These are phyloP conservation scores for Penicillium capsulatum DNA, from an alignment of 2,329 filamentous ascomycete genomes.

Conservation along the genomic window DNA sequence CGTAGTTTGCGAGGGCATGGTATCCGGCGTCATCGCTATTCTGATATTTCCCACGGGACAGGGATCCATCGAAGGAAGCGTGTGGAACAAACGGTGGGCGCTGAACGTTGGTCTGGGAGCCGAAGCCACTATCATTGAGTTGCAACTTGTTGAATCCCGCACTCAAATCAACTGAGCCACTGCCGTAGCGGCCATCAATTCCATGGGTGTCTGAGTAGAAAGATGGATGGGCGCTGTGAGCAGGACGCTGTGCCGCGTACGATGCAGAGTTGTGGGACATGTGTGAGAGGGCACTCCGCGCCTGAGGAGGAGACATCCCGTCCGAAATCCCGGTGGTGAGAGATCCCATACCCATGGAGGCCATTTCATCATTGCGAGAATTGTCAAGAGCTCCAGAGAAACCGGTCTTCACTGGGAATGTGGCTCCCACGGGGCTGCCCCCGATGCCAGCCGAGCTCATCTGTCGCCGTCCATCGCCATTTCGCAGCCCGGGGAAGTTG, in stretches of 20 bases:
- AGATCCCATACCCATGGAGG: conserved; percentile 28
- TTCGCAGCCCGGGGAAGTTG: conserved; percentile 30
- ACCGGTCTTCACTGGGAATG: conserved; percentile 30
- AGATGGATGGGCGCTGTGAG: conserved; percentile 37
- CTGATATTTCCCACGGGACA: conserved; percentile 44
- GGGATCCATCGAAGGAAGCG: conserved; percentile 45
- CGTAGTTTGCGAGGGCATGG: conserved; percentile 24
- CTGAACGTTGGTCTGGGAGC: conserved; percentile 27
- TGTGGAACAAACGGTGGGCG: conserved; percentile 31
- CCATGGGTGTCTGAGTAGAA: conserved; percentile 39
- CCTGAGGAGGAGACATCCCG: conserved; percentile 23
- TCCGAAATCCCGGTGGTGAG: conserved; percentile 30
- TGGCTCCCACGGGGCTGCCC: conserved; percentile 28
- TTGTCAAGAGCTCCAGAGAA: conserved; percentile 29
- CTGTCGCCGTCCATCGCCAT: conserved; percentile 33
- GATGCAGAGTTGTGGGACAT: conserved; percentile 35
- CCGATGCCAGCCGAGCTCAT: conserved; percentile 32
- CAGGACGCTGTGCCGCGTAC: conserved; percentile 31
- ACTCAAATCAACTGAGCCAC: conserved; percentile 30
- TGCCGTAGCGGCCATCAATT: conserved; percentile 29
- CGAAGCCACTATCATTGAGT: conserved; percentile 32
- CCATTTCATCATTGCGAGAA: conserved; percentile 29
- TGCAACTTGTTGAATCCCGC: conserved; percentile 35
- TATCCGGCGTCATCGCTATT: conserved; percentile 28
- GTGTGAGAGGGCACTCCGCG: conserved; percentile 30